Percentiles rank a stretch among this genome's conserved stretches.
Evolutionary conservation across 176 grass and related monocot genomes (phyloP).

Genomic region (Eleusine coracana): DNA sequence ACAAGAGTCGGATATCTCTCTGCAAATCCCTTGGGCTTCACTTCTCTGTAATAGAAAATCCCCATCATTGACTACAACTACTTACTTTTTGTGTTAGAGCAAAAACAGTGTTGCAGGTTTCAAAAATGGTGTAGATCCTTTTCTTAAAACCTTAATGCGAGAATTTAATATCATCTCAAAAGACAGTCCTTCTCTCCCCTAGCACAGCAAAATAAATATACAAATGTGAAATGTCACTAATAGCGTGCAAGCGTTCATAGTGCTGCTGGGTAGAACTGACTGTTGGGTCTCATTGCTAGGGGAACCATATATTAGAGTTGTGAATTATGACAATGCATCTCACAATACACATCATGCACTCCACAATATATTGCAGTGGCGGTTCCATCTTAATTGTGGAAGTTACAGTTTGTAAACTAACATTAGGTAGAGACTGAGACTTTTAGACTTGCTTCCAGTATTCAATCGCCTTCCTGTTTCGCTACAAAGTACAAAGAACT

Average conservation of each 20-base stretch:
- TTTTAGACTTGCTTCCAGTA: background rate
- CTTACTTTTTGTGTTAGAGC: slow-evolving; percentile 3
- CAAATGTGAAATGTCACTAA: background rate
- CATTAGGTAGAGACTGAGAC: background rate
- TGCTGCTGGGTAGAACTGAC: background rate
- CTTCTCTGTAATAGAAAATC: slow-evolving; percentile 53
- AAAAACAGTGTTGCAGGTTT: slow-evolving; percentile 5
- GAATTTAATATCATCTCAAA: background rate
- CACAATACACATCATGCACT: background rate
- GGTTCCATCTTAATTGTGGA: background rate
- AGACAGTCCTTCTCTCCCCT: background rate
- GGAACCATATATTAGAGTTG: background rate
- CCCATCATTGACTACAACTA: background rate
- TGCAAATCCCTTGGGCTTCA: slow-evolving; percentile 50
- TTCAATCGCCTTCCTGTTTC: background rate
- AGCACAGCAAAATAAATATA: background rate
- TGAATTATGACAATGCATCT: background rate
- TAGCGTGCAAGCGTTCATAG: background rate
- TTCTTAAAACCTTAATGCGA: background rate
- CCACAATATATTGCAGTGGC: background rate
- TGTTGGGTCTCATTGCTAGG: background rate
- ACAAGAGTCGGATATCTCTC: slow-evolving; percentile 78
- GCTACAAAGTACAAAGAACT: background rate
- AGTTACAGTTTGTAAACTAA: background rate
- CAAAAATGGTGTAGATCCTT: background rate